Base-by-base conservation (phyloP, 192 early-diverging fungal genomes). In the Funneliformis mosseae region DNA sequence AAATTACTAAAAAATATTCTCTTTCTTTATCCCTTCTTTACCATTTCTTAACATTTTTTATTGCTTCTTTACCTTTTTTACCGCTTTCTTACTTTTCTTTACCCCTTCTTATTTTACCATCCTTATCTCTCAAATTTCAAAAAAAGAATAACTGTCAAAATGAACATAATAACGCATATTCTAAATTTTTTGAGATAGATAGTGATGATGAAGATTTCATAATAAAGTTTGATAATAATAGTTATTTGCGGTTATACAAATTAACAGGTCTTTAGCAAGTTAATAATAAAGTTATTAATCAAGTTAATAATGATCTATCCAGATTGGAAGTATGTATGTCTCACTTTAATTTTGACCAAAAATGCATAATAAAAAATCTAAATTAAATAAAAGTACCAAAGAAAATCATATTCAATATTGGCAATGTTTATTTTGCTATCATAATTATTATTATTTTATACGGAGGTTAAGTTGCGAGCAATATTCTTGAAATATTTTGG, bases 381-480 rank as follows among this genome's bases (percentile, higher is more conserved):
- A 61, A 61, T 61, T 16, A 61, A 16, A 4, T n/a, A 61, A 61
- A 14, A 61, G n/a, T 61, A 61, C n/a, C 12, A 5, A 61, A 14
- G 5, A 61, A 61, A 61, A 16, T 61, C 12, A 61, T 61, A 11
- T 61, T 12, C 59, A 61, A 61, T 12, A 18, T 61, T 1, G 59
- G 12, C 10, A 61, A 61, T n/a, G 1, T 61, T 61, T 61, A 61
- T 14, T 61, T 61, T 61, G 59, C n/a, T 61, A 0, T 0, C 12
- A 61, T 61, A 61, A 61, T 61, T 1, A 61, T 61, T 14, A 61
- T 61, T 61, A 61, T 61, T 61, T 61, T n/a, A n/a, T n/a, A n/a
- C n/a, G n/a, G n/a, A n/a, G n/a, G 6, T 14, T 0, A 61, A 4
- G 59, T 61, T 61, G 8, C n/a, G 18, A 61, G 0, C 5, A 61